Conservation (phyloP, 192 early-diverging fungal species). For the Backusella luteola region DNA sequence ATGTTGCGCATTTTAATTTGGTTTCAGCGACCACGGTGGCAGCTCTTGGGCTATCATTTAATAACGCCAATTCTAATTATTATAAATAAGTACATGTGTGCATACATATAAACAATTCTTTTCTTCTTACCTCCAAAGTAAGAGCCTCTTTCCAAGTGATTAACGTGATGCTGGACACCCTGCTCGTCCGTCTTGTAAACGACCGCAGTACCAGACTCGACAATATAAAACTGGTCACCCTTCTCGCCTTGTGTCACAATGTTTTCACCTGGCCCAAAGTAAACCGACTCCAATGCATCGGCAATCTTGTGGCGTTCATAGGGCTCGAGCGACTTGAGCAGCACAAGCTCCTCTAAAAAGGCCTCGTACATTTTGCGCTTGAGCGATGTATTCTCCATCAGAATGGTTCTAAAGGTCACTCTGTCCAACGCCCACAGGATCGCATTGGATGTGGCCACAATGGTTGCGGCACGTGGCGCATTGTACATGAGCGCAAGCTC, state of each 20-base stretch:
- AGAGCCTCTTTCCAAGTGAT: constrained; percentile 73
- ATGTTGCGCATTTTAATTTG: constrained; percentile 90
- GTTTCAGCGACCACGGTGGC: constrained; percentile 88
- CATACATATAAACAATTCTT: background rate
- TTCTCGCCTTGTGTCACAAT: constrained; percentile 92
- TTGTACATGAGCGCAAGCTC: constrained; percentile 99
- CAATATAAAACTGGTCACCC: constrained; percentile 93
- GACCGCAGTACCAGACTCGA: constrained; percentile 86
- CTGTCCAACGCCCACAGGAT: constrained; percentile 97
- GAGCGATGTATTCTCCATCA: constrained; percentile 97
- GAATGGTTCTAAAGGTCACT: constrained; percentile 92
- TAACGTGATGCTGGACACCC: constrained; percentile 75
- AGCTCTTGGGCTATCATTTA: constrained; percentile 92
- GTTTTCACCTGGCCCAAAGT: constrained; percentile 77
- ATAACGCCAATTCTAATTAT: constrained; percentile 82
- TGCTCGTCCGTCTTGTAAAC: constrained; percentile 80
- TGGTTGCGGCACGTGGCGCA: constrained; percentile 94
- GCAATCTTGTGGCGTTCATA: constrained; percentile 99
- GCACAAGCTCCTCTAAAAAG: constrained; percentile 91
- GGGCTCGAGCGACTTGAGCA: constrained; percentile 85
- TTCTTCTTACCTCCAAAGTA: constrained; percentile 89
- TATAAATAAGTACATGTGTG: background rate
- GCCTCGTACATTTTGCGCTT: constrained; percentile 96
- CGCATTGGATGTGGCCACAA: constrained; percentile 77
- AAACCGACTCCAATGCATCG: constrained; percentile 93